Base-by-base conservation (phyloP, 2,329 filamentous ascomycete genomes). In the Pseudogymnoascus sp. region DNA sequence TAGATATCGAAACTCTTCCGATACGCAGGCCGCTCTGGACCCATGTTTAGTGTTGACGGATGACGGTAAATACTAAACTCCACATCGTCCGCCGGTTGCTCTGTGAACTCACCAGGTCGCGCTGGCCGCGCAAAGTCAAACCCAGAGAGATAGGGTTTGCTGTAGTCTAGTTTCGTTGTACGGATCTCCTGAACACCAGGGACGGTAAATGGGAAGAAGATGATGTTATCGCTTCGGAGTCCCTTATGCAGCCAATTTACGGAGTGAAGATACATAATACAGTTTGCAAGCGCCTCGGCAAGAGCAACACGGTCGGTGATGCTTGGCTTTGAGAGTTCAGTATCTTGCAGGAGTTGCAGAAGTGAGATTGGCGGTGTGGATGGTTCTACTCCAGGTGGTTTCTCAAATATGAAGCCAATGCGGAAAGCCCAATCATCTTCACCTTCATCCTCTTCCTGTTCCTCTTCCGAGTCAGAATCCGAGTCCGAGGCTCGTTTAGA, bases 171-270 rank as follows among this genome's bases (percentile, higher is more conserved):
- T 10, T 64, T 22, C 10, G 60, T 19, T 19, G 19, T 14, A 43
- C 24, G 33, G 10, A 63, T 62, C 46, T 31, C 14, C 26, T 53
- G 26, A 19, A 31, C 46, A 53, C 46, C 14, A 12, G 12, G n/a
- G n/a, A 4, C 4, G 19, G 22, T 65, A 28, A 68, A 65, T 33
- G 72, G 72, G 68, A 82, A 83, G 70, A 84, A 83, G 10, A 85
- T 69, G 31, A 85, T 75, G 68, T 82, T 84, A 62, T 81, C 74
- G 63, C 78, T 79, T 11, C 82, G 78, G 4, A 85, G 74, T n/a
- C 81, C 81, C 67, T 85, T 85, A 74, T 84, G 82, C 5, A 85
- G 75, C 82, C 82, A 84, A 65, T 82, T 78, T 1, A 83, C 81
- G 2, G 80, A 77, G 67, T 84, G 82, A 0, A 84, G 75, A 62